Conservation (phyloP, 257 asterid species). For the Linaria vulgaris region DNA sequence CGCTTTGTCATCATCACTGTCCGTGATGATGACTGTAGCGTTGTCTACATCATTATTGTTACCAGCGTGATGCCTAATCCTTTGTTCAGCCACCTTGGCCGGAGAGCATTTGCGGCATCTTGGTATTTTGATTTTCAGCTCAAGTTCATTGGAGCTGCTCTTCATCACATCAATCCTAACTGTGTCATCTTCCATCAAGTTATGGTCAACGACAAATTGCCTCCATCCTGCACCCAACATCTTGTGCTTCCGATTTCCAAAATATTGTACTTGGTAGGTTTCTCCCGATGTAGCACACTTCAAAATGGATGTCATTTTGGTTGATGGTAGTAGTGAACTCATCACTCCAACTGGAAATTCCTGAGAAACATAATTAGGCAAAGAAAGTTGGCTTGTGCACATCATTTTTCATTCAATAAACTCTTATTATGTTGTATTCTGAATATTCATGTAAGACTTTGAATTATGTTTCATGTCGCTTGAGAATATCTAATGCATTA, state of each 20-base stretch:
- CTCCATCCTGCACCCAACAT: slow-evolving; percentile 18
- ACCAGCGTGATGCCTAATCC: too few relatives aligned
- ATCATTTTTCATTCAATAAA: too few relatives aligned
- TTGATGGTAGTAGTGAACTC: slow-evolving; percentile 12
- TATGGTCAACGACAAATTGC: slow-evolving; percentile 8
- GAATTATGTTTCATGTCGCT: too few relatives aligned
- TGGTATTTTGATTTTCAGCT: not conserved
- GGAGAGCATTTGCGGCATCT: too few relatives aligned
- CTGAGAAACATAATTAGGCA: not conserved
- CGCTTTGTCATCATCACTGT: too few relatives aligned
- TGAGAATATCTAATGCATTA: too few relatives aligned
- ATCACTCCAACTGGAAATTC: slow-evolving; percentile 6
- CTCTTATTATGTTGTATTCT: too few relatives aligned
- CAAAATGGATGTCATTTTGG: slow-evolving; percentile 9
- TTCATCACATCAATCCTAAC: slow-evolving; percentile 14
- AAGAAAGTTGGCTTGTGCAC: too few relatives aligned
- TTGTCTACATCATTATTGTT: too few relatives aligned
- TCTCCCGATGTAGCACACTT: not conserved
- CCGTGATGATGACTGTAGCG: too few relatives aligned
- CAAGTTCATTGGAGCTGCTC: not conserved
- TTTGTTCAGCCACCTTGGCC: too few relatives aligned
- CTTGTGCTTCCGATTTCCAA: slow-evolving; percentile 8
- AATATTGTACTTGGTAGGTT: not conserved
- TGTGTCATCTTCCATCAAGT: slow-evolving; percentile 5
- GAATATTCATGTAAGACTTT: too few relatives aligned